phyloP scores from a whole-genome alignment of 2,329 filamentous ascomycete species.

The Venturia aucupariae region DNA sequence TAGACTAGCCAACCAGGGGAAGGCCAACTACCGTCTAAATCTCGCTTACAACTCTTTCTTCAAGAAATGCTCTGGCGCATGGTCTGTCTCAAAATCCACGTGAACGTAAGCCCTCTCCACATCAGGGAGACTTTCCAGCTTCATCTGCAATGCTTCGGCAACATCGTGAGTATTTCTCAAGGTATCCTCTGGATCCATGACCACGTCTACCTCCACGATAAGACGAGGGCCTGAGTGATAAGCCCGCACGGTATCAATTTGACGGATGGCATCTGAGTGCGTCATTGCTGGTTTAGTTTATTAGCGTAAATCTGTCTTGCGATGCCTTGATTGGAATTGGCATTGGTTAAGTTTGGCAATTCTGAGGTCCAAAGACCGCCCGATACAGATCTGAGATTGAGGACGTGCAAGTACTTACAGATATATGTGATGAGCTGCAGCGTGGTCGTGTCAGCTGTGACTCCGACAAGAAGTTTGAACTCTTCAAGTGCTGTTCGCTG shows the following conservation, averaged over 20 bases:
- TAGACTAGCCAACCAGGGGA: no score
- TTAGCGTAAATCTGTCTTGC: neutral
- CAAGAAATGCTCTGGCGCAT: slow-evolving; percentile 76
- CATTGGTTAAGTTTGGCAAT: neutral
- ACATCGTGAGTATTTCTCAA: slow-evolving; percentile 81
- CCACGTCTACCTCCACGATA: slow-evolving; percentile 92
- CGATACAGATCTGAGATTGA: neutral
- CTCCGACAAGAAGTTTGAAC: slow-evolving; percentile 84
- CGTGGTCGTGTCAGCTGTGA: slow-evolving; percentile 73
- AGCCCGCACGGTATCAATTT: slow-evolving; percentile 90
- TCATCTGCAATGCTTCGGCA: slow-evolving; percentile 87
- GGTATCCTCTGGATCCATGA: slow-evolving; percentile 70
- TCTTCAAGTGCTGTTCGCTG: slow-evolving; percentile 75
- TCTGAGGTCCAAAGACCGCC: neutral
- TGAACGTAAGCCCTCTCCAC: slow-evolving; percentile 94
- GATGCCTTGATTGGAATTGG: neutral
- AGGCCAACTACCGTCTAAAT: no score
- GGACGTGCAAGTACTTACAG: slow-evolving; percentile 38
- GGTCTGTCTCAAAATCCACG: slow-evolving; percentile 92
- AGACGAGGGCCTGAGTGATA: slow-evolving; percentile 84
- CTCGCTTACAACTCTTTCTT: slow-evolving; percentile 53
- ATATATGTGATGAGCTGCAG: slow-evolving; percentile 95
- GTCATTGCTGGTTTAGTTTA: slow-evolving; percentile 54
- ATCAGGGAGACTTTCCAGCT: slow-evolving; percentile 83
- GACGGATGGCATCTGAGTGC: slow-evolving; percentile 69